A percentile compares a stretch with the other conserved stretches of the same genome.
Evolutionary conservation across 352 stramenopile species (phyloP).

Genomic region (Bremia lactucae): DNA sequence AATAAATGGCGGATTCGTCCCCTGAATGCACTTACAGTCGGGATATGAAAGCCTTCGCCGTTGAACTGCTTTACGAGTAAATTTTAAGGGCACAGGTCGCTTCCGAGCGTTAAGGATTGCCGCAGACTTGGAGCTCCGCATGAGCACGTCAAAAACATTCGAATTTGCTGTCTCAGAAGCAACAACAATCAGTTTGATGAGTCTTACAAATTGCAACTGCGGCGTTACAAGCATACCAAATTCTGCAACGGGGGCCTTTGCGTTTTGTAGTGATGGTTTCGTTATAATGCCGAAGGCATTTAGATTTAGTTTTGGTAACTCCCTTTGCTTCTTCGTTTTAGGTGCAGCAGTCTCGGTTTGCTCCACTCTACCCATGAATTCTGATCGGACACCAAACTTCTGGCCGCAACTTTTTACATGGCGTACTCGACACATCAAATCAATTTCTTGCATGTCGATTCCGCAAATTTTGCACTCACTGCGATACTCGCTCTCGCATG

Average conservation of each 20-base stretch:
- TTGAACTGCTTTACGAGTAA: conserved; percentile 14
- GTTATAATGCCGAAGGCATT: conserved; percentile 61
- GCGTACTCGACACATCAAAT: conserved; percentile 40
- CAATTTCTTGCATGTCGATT: conserved; percentile 26
- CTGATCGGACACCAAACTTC: conserved; percentile 50
- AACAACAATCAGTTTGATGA: conserved; percentile 6
- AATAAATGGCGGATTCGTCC: conserved; percentile 71
- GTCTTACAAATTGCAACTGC: conserved; percentile 7
- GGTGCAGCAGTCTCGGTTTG: conserved; percentile 12
- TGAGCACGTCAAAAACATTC: conserved; percentile 76
- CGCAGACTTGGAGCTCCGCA: conserved; percentile 64
- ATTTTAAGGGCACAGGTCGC: conserved; percentile 24
- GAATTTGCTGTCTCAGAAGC: conserved; percentile 19
- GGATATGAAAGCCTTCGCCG: conserved; percentile 31
- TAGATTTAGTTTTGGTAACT: too few relatives aligned
- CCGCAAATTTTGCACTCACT: conserved; percentile 71
- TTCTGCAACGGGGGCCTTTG: neutral
- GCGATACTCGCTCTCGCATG: conserved; percentile 11
- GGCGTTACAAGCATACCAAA: too few relatives aligned
- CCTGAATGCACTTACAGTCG: conserved; percentile 71
- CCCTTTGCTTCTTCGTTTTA: conserved; percentile 5
- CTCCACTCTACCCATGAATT: conserved; percentile 30
- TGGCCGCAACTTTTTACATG: conserved; percentile 72
- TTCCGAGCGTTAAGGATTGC: conserved; percentile 28
- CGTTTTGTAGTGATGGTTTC: conserved; percentile 20